These are phyloP conservation scores for Gossypium herbaceum DNA, from an alignment of 345 rosid genomes.

Conservation along the genomic window DNA sequence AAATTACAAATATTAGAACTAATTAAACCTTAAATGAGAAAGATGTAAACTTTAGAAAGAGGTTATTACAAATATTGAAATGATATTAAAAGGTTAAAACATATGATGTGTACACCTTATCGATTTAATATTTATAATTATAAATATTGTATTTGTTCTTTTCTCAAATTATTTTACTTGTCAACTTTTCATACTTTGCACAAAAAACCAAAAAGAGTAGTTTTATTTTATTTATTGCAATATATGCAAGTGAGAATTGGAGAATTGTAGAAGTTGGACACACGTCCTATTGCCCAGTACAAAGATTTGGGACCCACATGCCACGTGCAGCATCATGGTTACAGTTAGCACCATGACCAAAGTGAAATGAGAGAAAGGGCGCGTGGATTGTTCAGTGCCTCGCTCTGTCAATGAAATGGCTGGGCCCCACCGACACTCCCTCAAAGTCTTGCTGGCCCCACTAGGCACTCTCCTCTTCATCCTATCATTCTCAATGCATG, in stretches of 20 bases:
- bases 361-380: not conserved
- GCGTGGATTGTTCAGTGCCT: not conserved
- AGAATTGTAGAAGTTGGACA: not conserved
- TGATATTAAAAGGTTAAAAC: too few species aligned
- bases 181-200: too few species aligned
- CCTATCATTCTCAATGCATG: not conserved
- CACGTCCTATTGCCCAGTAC: not conserved
- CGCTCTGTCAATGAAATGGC: not conserved
- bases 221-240: not conserved
- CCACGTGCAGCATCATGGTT: not conserved
- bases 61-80: too few species aligned
- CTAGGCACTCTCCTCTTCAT: not conserved
- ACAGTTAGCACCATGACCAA: not conserved
- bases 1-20: too few species aligned
- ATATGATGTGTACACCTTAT: too few species aligned
- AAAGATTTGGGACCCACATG: not conserved
- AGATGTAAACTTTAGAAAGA: too few species aligned
- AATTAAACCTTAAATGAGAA: too few species aligned
- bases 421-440: not conserved
- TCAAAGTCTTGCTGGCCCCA: not conserved
- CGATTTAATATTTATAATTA: too few species aligned
- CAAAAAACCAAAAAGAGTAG: too few species aligned
- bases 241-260: not conserved
- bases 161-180: too few species aligned
- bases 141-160: too few species aligned